Percentiles rank a stretch among this genome's conserved stretches.
phyloP scores from a whole-genome alignment of 495 filamentous ascomycete species.

The Penicillium soppii region DNA sequence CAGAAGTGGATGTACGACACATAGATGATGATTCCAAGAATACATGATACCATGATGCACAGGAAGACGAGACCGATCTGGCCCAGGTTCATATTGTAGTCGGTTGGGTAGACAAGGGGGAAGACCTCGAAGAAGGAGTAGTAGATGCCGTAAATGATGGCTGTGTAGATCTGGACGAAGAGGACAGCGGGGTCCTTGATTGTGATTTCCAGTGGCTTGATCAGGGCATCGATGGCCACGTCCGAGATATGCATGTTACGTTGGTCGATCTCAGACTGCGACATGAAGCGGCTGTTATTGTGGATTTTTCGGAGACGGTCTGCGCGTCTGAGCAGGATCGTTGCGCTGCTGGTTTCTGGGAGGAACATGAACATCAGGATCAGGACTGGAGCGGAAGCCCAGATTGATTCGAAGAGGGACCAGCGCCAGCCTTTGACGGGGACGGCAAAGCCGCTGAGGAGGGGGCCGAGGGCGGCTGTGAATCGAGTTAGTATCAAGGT shows the following conservation, averaged over 20 bases:
- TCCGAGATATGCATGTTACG: conserved; percentile 42
- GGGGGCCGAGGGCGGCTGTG: conserved; percentile 58
- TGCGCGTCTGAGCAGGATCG: conserved; percentile 59
- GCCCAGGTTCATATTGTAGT: conserved; percentile 63
- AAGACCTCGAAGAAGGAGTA: conserved; percentile 75
- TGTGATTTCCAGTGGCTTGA: conserved; percentile 63
- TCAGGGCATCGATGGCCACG: conserved; percentile 56
- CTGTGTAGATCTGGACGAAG: conserved; percentile 62
- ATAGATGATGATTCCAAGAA: conserved; percentile 54
- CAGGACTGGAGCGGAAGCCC: conserved; percentile 46
- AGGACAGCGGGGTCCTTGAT: conserved; percentile 61
- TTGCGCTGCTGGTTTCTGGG: conserved; percentile 56
- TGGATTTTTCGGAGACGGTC: conserved; percentile 49
- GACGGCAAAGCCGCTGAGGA: conserved; percentile 65
- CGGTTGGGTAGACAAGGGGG: conserved; percentile 65
- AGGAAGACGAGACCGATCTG: conserved; percentile 64
- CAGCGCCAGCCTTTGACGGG: conserved; percentile 51
- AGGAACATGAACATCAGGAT: conserved; percentile 53
- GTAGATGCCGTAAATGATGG: conserved; percentile 65
- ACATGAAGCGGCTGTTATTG: conserved; percentile 38
- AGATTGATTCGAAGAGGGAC: conserved; percentile 53
- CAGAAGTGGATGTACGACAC: conserved; percentile 51
- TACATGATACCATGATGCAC: conserved; percentile 56
- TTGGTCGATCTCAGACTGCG: conserved; percentile 53
- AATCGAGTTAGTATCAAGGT: conserved; percentile 32